Evolutionary conservation across 768 basidiomycete genomes (phyloP).

Genomic region (Naganishia kalamii): DNA sequence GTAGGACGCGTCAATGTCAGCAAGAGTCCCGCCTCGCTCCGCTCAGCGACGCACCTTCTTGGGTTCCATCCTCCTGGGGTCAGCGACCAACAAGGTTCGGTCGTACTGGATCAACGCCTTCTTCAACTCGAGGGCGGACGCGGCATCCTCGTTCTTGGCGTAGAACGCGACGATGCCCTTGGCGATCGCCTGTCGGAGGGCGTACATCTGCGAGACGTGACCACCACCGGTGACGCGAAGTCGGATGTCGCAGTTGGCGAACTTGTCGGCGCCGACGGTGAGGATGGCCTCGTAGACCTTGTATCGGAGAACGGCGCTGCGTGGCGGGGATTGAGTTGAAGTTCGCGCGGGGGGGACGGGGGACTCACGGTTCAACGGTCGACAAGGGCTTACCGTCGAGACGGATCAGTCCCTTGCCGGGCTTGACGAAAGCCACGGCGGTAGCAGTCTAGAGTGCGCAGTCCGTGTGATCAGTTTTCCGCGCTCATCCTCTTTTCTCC

Average conservation of each 20-base stretch:
- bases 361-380: constrained; percentile 70
- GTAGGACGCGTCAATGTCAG: not conserved
- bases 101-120: constrained; percentile 96
- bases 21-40: not conserved
- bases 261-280: constrained; percentile 82
- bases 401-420: constrained; percentile 92
- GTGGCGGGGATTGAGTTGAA: not conserved
- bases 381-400: constrained; percentile 95
- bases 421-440: constrained; percentile 92
- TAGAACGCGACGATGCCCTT: constrained; percentile 92
- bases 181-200: constrained; percentile 96
- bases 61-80: constrained; percentile 85
- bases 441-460: constrained; percentile 93
- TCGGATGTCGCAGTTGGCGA: constrained; percentile 83
- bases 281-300: constrained; percentile 98
- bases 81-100: constrained; percentile 52
- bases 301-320: constrained; percentile 69
- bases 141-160: constrained; percentile 97
- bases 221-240: constrained; percentile 98
- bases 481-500: not conserved
- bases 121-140: constrained; percentile 93
- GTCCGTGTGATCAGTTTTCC: constrained; percentile 12
- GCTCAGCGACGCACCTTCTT: constrained; percentile 58
- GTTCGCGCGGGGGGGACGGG: not conserved
- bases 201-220: constrained; percentile 97